Conservation (phyloP, 2,329 filamentous ascomycete genomes). For the Elsinoe arachidis region DNA sequence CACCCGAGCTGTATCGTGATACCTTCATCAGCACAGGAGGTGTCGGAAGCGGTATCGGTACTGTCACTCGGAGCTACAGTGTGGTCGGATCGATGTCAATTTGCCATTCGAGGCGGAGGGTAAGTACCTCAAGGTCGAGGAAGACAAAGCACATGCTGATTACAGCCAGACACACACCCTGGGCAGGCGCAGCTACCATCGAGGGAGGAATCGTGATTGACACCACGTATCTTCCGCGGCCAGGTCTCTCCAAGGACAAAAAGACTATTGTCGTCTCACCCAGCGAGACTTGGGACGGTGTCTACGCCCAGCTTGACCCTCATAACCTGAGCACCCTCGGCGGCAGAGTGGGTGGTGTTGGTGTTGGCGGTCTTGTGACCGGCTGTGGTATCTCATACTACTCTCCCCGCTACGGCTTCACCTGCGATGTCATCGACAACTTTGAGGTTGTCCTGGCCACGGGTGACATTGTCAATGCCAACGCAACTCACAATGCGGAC, state of each 20-base stretch:
- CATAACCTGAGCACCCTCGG: constrained; percentile 12
- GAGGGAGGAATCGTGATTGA: constrained; percentile 13
- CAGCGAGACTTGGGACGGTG: constrained; percentile 12
- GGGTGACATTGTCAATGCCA: constrained; percentile 32
- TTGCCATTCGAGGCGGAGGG: constrained; percentile 14
- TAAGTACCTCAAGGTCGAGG: not conserved
- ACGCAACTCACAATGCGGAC: constrained; percentile 37
- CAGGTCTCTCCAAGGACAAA: constrained; percentile 10
- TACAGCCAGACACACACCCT: constrained; percentile 4
- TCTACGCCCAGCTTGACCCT: constrained; percentile 9
- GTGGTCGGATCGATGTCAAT: constrained; percentile 13
- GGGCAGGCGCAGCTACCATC: constrained; percentile 12
- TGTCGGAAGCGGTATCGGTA: constrained; percentile 6
- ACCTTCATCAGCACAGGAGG: constrained; percentile 6
- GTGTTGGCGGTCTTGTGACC: constrained; percentile 23
- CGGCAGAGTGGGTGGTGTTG: constrained; percentile 18
- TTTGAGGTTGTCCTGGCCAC: constrained; percentile 21
- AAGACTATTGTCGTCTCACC: constrained; percentile 12
- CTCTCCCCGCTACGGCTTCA: constrained; percentile 21
- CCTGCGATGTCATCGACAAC: constrained; percentile 24
- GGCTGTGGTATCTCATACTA: constrained; percentile 27
- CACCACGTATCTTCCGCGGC: constrained; percentile 3
- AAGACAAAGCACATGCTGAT: not conserved
- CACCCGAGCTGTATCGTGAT: constrained; percentile 12
- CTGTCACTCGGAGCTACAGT: constrained; percentile 12